Evolutionary conservation across 805 yeast species (phyloP).

Genomic region (Candida argentea): DNA sequence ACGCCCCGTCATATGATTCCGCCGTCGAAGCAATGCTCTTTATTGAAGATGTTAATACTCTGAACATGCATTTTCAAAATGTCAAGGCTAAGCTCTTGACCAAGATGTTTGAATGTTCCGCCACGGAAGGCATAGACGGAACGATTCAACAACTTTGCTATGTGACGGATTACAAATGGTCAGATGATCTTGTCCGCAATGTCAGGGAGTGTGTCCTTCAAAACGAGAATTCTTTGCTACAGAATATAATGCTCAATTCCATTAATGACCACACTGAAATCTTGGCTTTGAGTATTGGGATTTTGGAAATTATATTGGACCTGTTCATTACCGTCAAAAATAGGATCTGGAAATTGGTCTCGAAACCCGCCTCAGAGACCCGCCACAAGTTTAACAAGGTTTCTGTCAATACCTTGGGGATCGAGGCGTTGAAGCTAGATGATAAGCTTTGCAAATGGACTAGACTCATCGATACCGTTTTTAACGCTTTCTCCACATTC

Average conservation of each 20-base stretch:
- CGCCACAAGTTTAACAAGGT: constrained; percentile 16
- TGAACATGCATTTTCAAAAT: constrained; percentile 9
- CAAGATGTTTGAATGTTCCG: constrained; percentile 11
- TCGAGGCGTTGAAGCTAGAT: constrained; percentile 27
- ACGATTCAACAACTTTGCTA: constrained; percentile 11
- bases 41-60: constrained; percentile 3
- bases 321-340: constrained; percentile 22
- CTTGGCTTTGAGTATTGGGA: constrained; percentile 23
- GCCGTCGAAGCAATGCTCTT: constrained; percentile 7
- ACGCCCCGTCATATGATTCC: constrained; percentile 3
- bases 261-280: constrained; percentile 1
- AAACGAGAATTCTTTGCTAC: constrained; percentile 14
- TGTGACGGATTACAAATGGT: constrained; percentile 31
- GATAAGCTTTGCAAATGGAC: constrained; percentile 43
- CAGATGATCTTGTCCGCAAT: constrained; percentile 18
- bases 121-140: not conserved
- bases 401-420: constrained; percentile 23
- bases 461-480: not conserved
- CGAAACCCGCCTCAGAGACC: constrained; percentile 10
- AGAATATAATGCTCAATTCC: constrained; percentile 2
- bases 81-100: constrained; percentile 16
- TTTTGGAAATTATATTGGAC: constrained; percentile 40
- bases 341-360: constrained; percentile 11
- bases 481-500: not conserved
- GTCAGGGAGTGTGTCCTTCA: constrained; percentile 27